A percentile compares a stretch with the other conserved stretches of the same genome.
phyloP scores from a whole-genome alignment of 2,329 filamentous ascomycete species.

The Zymoseptoria pseudotritici region DNA sequence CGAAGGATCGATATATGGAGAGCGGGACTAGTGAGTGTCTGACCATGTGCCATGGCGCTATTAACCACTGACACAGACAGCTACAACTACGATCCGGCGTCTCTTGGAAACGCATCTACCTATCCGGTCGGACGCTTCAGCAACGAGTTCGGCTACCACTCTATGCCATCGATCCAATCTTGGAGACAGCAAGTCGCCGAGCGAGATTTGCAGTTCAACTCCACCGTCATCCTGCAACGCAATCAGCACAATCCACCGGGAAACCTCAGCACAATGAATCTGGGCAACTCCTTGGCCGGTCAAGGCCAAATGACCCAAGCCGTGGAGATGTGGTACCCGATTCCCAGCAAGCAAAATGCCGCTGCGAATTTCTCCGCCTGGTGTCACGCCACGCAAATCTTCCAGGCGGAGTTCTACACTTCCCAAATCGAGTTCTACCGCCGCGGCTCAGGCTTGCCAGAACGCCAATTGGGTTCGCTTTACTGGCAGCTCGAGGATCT shows the following conservation, averaged over 20 bases:
- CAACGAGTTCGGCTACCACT: constrained; percentile 58
- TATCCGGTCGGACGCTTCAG: constrained; percentile 55
- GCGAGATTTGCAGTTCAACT: constrained; percentile 51
- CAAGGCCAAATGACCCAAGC: constrained; percentile 54
- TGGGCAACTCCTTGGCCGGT: constrained; percentile 36
- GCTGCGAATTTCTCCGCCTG: constrained; percentile 55
- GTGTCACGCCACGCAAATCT: constrained; percentile 56
- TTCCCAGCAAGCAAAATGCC: constrained; percentile 45
- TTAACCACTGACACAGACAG: not conserved
- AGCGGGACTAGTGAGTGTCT: constrained; percentile 36
- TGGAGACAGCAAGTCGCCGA: constrained; percentile 49
- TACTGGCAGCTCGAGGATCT: constrained; percentile 62
- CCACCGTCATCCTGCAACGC: constrained; percentile 46
- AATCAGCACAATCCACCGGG: constrained; percentile 54
- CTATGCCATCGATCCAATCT: constrained; percentile 53
- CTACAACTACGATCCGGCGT: constrained; percentile 50
- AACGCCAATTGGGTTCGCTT: constrained; percentile 52
- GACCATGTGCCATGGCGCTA: not conserved
- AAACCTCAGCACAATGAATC: constrained; percentile 42
- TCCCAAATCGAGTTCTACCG: constrained; percentile 56
- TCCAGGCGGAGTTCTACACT: constrained; percentile 57
- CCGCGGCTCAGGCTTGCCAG: constrained; percentile 49
- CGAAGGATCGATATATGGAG: constrained; percentile 49
- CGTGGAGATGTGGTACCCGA: constrained; percentile 50
- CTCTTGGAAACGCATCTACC: constrained; percentile 47